Percentiles rank a stretch among this genome's conserved stretches.
Conservation (phyloP, 129 eudicot species). For the Kitagawia praeruptora region DNA sequence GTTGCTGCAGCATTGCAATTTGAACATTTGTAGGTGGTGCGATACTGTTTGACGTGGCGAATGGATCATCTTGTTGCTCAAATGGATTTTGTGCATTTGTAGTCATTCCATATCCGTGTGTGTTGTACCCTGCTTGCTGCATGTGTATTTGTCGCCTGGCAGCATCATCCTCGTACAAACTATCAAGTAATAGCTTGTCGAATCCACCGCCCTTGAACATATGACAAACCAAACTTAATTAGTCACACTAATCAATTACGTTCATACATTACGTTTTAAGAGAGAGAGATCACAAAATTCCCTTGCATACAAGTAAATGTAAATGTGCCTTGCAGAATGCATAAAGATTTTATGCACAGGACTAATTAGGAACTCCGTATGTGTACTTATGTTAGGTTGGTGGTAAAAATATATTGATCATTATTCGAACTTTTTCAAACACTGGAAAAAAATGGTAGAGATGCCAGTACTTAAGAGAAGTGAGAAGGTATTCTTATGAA, state of each 20-base stretch:
- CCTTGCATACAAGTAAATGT: not conserved
- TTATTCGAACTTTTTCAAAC: too few relatives aligned
- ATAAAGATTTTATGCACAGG: not conserved
- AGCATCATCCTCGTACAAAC: slow-evolving; percentile 67
- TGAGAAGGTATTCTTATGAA: too few relatives aligned
- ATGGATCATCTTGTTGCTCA: slow-evolving; percentile 44
- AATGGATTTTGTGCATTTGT: slow-evolving; percentile 33
- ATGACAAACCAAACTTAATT: not conserved
- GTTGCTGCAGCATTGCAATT: slow-evolving; percentile 60
- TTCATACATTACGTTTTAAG: not conserved
- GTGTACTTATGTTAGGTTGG: not conserved
- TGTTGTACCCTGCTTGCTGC: slow-evolving; percentile 56
- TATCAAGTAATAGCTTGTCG: slow-evolving; percentile 72
- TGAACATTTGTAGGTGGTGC: slow-evolving; percentile 61
- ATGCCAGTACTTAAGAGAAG: too few relatives aligned
- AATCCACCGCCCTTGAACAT: slow-evolving; percentile 61
- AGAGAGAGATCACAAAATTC: not conserved
- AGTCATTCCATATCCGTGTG: slow-evolving; percentile 29
- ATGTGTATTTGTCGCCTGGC: slow-evolving; percentile 57
- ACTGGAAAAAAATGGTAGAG: too few relatives aligned
- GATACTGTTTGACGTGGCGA: slow-evolving; percentile 45
- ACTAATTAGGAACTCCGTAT: not conserved
- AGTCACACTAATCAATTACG: not conserved
- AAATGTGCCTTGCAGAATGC: not conserved
- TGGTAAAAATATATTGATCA: too few relatives aligned